Evolutionary conservation across 192 early-diverging fungal genomes (phyloP).

Genomic region (Chytriomyces hyalinus): DNA sequence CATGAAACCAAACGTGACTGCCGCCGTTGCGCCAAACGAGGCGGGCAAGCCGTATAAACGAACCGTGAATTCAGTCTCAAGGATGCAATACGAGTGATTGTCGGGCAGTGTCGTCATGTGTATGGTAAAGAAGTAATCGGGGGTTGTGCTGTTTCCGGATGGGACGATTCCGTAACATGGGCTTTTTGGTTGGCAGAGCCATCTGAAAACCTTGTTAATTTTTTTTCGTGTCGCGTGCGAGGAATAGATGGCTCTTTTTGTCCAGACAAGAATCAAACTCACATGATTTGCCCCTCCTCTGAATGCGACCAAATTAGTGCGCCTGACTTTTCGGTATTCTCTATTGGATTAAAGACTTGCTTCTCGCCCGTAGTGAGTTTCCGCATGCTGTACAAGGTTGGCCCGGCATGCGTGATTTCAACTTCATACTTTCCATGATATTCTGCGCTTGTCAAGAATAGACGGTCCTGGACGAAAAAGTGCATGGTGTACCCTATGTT

Average conservation of each 20-base stretch:
- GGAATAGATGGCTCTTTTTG: background rate
- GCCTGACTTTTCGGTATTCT: background rate
- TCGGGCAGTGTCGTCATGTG: background rate
- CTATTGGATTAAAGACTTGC: slow-evolving; percentile 2
- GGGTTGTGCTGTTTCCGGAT: background rate
- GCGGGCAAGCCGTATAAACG: slow-evolving; percentile 16
- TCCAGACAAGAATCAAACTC: background rate
- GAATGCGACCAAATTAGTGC: slow-evolving; percentile 20
- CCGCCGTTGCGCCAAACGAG: background rate
- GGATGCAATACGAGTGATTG: slow-evolving; percentile 12
- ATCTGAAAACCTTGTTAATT: background rate
- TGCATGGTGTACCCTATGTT: background rate
- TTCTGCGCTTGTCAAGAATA: background rate
- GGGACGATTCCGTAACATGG: slow-evolving; percentile 29
- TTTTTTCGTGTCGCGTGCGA: background rate
- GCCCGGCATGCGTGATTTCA: slow-evolving; percentile 6
- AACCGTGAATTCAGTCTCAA: slow-evolving; percentile 27
- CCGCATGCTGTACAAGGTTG: background rate
- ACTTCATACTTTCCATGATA: slow-evolving; percentile 4
- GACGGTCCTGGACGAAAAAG: slow-evolving; percentile 12
- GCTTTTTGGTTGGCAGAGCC: slow-evolving; percentile 13
- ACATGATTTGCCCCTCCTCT: background rate
- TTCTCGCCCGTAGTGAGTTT: background rate
- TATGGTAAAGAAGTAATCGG: slow-evolving; percentile 20
- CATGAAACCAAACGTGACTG: background rate